Evolutionary conservation across 257 asterid genomes (phyloP).

Genomic region (Marsdenia floribunda): DNA sequence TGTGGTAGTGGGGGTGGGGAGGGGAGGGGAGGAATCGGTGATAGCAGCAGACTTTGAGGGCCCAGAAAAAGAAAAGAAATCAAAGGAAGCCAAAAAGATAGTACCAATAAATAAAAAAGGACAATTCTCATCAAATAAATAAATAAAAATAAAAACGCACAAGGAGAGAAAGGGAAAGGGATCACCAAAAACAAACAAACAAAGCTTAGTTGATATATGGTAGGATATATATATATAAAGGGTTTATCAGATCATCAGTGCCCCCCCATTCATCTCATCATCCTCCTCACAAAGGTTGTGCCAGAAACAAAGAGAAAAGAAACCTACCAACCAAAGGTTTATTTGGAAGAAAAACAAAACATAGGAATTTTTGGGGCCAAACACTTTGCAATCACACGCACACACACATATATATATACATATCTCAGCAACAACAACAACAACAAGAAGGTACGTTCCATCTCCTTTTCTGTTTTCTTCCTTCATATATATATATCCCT

Average conservation of each 20-base stretch:
- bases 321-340: neutral
- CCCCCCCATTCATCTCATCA: constrained; percentile 6
- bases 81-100: constrained; percentile 35
- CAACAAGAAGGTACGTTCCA: constrained; percentile 31
- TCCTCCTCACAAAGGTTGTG: constrained; percentile 7
- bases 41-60: constrained; percentile 19
- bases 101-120: constrained; percentile 13
- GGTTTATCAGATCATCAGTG: constrained; percentile 18
- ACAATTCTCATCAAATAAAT: too few relatives aligned
- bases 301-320: constrained; percentile 15
- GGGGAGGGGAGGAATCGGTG: neutral
- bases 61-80: constrained; percentile 20
- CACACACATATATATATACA: neutral
- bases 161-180: constrained; percentile 18
- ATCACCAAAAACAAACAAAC: neutral
- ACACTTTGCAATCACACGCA: constrained; percentile 3
- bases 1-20: constrained; percentile 11
- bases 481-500: constrained; percentile 6
- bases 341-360: constrained; percentile 8
- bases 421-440: constrained; percentile 19
- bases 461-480: constrained; percentile 23
- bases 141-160: constrained; percentile 14
- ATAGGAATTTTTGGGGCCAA: too few relatives aligned
- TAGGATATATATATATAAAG: constrained; percentile 33
- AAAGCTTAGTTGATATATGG: constrained; percentile 19